Base-by-base conservation (phyloP, 106 monocot species). In the Phalaenopsis equestris region DNA sequence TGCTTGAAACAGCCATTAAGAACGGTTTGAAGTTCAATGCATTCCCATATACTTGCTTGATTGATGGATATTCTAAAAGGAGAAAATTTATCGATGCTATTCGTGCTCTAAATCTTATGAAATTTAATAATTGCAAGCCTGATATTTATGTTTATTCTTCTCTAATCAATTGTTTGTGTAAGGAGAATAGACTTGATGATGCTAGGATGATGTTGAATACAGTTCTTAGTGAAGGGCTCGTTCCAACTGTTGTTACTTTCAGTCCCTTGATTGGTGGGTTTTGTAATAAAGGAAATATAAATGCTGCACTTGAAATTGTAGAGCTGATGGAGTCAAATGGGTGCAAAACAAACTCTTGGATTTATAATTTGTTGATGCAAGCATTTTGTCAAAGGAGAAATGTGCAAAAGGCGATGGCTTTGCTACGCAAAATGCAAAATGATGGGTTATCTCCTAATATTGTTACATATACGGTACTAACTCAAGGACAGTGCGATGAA, bases 361-460 rank as follows among this genome's bases (percentile, higher is more conserved):
- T 82, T 45, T 87, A 84, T 21, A 87, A 87, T 58, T 84, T 84
- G 82, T 37, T 87, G 45, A 87, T 87, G 47, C 72, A 78, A 84
- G 87, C 84, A 65, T 68, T 84, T 70, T 82, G 84, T 72, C 57
- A 68, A 48, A 67, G 45, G 38, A 78, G 30, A 41, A 81, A 82
- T 74, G 79, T 84, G 48, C 81, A 87, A 56, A 82, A 76, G 72
- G 87, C 79, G 46, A 84, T 87, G 81, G 75, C 75, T 81, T 81
- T 81, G 36, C 70, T 73, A 38, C 56, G 4, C 23, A 81, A 81
- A 43, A 87, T 87, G 87, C 79, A 65, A 1, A 68, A 79, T 41
- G 17, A 11, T 14, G 79, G 87, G 0, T 57, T 84, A 48, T 67
- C 79, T 82, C 87, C 87, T 23, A 80, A 77, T 42, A 14, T 76